phyloP scores from a whole-genome alignment of 768 basidiomycete genomes.

The Podaxis mareebaensis region DNA sequence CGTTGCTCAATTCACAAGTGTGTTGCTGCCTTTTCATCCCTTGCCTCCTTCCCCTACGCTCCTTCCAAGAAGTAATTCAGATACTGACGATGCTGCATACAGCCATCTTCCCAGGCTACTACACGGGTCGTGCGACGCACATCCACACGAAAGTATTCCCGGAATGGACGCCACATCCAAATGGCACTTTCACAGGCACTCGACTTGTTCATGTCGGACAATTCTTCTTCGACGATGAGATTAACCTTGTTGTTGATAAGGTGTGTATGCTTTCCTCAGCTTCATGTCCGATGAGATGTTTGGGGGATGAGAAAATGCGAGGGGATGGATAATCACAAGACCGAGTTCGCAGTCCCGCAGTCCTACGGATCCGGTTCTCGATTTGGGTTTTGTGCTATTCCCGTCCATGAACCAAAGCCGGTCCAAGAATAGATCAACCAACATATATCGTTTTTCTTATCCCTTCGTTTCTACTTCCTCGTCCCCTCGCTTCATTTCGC shows the following conservation, averaged over 20 bases:
- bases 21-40: constrained; percentile 17
- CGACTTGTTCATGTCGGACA: constrained; percentile 50
- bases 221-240: constrained; percentile 58
- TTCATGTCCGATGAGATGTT: background rate
- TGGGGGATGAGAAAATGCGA: too few species aligned
- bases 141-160: constrained; percentile 57
- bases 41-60: background rate
- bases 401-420: background rate
- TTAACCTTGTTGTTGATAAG: constrained; percentile 49
- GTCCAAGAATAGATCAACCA: background rate
- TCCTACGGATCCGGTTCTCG: background rate
- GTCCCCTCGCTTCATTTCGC: background rate
- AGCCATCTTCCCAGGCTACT: constrained; percentile 60
- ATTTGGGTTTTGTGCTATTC: background rate
- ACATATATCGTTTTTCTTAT: background rate
- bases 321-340: too few species aligned
- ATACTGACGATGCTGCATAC: background rate
- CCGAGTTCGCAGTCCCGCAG: too few species aligned
- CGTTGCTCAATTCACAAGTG: constrained; percentile 55
- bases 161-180: constrained; percentile 43
- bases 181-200: constrained; percentile 46
- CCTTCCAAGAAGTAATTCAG: background rate
- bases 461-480: background rate
- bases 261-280: constrained; percentile 23
- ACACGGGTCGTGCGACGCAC: constrained; percentile 56